phyloP scores from a whole-genome alignment of 306 rosid species.

The Prunus padus region DNA sequence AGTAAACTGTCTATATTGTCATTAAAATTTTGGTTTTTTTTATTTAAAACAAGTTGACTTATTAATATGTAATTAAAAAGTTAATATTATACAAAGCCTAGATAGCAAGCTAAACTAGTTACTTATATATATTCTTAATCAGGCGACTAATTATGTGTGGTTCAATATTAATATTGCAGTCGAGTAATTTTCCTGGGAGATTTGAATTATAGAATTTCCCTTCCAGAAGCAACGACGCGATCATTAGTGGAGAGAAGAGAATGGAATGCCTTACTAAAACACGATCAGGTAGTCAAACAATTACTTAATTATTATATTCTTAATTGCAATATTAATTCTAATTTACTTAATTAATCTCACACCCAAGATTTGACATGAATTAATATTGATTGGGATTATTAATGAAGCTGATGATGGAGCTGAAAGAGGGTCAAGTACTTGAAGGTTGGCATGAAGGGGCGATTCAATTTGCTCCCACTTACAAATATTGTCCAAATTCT shows the following conservation, averaged over 20 bases:
- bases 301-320: too few species aligned
- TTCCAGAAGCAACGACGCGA: conserved; percentile 71
- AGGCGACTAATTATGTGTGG: conserved; percentile 6
- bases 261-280: conserved; percentile 64
- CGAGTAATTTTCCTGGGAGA: conserved; percentile 81
- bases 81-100: background rate
- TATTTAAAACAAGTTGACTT: conserved; percentile 23
- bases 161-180: conserved; percentile 39
- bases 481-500: conserved; percentile 75
- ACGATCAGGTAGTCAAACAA: conserved; percentile 64
- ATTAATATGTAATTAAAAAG: background rate
- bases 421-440: conserved; percentile 49
- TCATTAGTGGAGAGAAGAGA: conserved; percentile 48
- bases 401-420: conserved; percentile 72
- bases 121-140: background rate
- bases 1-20: conserved; percentile 17
- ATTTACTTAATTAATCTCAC: background rate
- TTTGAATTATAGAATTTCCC: conserved; percentile 75
- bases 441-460: conserved; percentile 80
- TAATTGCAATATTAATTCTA: too few species aligned
- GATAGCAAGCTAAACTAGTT: conserved; percentile 6
- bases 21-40: background rate
- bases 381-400: conserved; percentile 1
- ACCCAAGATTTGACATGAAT: background rate
- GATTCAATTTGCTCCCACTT: conserved; percentile 78